Evolutionary conservation across 352 stramenopile genomes (phyloP).

Genomic region (Labyrinthula sp.): DNA sequence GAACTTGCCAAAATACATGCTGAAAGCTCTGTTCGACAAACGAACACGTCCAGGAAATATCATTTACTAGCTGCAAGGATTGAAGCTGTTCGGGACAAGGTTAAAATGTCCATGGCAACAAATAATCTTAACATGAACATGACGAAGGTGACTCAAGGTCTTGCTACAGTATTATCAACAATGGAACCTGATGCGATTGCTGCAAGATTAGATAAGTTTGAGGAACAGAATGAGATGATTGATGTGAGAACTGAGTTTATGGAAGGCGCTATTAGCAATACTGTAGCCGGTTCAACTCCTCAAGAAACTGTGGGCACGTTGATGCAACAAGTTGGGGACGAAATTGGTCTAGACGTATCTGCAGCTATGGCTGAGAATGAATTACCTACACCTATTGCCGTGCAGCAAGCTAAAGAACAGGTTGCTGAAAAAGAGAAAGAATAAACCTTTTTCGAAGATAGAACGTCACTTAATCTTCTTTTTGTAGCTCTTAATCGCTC

Average conservation of each 20-base stretch:
- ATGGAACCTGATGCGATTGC: constrained; percentile 95
- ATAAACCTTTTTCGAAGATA: too few species aligned
- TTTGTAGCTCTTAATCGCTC: too few species aligned
- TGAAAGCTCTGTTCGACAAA: constrained; percentile 66
- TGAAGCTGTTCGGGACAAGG: constrained; percentile 74
- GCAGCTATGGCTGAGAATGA: too few species aligned
- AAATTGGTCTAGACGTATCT: constrained; percentile 80
- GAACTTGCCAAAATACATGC: constrained; percentile 91
- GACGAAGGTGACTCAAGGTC: constrained; percentile 79
- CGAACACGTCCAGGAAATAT: constrained; percentile 79
- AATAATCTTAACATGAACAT: constrained; percentile 71
- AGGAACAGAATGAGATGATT: constrained; percentile 95
- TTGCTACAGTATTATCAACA: constrained; percentile 76
- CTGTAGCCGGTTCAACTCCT: constrained; percentile 76
- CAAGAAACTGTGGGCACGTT: constrained; percentile 85
- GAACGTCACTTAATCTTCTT: too few species aligned
- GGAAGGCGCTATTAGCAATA: constrained; percentile 85
- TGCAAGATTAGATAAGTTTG: constrained; percentile 90
- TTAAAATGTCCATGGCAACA: constrained; percentile 91
- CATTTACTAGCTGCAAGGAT: constrained; percentile 77
- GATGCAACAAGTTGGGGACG: constrained; percentile 89
- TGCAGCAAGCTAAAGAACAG: too few species aligned
- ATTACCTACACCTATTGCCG: too few species aligned
- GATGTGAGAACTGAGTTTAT: constrained; percentile 92
- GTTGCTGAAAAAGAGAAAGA: too few species aligned